phyloP scores from a whole-genome alignment of 495 filamentous ascomycete genomes.

The Geoglossum glabrum region DNA sequence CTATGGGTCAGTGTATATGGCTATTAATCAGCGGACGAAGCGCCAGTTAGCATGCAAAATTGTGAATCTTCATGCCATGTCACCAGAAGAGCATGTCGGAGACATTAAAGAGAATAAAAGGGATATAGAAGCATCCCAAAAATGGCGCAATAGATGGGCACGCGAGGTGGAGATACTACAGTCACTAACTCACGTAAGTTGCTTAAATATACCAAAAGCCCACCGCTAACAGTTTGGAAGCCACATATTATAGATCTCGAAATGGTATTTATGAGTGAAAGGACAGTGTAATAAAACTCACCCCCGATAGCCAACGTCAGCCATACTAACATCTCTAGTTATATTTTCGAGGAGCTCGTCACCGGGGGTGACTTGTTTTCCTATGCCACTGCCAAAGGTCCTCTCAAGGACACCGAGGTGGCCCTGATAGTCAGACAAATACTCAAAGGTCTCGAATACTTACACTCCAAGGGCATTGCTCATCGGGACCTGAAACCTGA shows the following conservation, averaged over 20 bases:
- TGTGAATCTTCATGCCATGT: slow-evolving; percentile 9
- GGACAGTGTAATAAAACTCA: slow-evolving; percentile 26
- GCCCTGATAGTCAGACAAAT: slow-evolving; percentile 37
- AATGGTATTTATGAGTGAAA: slow-evolving; percentile 28
- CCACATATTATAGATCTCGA: slow-evolving; percentile 40
- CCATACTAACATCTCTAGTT: slow-evolving; percentile 21
- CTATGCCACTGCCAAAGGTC: slow-evolving; percentile 29
- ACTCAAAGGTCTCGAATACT: slow-evolving; percentile 33
- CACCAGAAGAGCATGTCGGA: not conserved
- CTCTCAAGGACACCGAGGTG: slow-evolving; percentile 29
- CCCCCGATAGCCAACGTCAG: not conserved
- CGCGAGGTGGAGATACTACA: slow-evolving; percentile 37
- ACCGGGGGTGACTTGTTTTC: slow-evolving; percentile 46
- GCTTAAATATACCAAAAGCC: slow-evolving; percentile 7
- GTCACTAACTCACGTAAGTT: slow-evolving; percentile 33
- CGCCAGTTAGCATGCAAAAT: slow-evolving; percentile 24
- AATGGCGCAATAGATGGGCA: slow-evolving; percentile 13
- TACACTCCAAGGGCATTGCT: slow-evolving; percentile 25
- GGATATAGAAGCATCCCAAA: slow-evolving; percentile 2
- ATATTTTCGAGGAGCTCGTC: slow-evolving; percentile 43
- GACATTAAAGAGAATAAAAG: not conserved
- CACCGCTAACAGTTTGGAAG: slow-evolving; percentile 18
- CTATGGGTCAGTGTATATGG: slow-evolving; percentile 17
- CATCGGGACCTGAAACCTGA: slow-evolving; percentile 56
- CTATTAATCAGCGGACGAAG: slow-evolving; percentile 12